Conservation (phyloP, 176 grass and related monocot species). For the Phoenix roebelenii region DNA sequence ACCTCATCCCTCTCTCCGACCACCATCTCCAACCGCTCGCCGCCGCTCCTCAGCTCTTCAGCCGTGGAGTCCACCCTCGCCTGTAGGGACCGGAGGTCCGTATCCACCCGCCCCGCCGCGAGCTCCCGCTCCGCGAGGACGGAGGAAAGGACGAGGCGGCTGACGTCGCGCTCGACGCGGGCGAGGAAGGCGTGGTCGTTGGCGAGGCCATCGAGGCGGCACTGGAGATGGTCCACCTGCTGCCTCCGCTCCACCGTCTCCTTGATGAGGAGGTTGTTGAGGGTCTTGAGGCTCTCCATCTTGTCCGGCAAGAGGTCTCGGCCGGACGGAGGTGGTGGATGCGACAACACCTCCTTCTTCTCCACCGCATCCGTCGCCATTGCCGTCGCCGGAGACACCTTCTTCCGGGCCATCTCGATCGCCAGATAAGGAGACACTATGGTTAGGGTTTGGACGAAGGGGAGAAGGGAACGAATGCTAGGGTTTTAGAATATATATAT, state of each 20-base stretch:
- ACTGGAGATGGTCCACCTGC: constrained; percentile 33
- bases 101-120: not conserved
- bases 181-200: constrained; percentile 26
- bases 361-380: no score
- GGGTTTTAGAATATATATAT: no score
- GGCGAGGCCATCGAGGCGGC: constrained; percentile 35
- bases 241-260: constrained; percentile 45
- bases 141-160: constrained; percentile 24
- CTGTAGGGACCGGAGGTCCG: not conserved
- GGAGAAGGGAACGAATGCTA: no score
- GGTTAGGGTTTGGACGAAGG: no score
- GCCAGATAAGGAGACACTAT: no score
- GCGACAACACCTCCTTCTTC: no score
- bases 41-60: not conserved
- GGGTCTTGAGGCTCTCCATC: constrained; percentile 44
- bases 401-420: no score
- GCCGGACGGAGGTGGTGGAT: not conserved
- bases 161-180: constrained; percentile 27
- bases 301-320: not conserved
- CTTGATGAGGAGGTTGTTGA: constrained; percentile 56
- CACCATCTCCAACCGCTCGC: not conserved
- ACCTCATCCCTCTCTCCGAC: not conserved
- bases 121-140: constrained; percentile 20
- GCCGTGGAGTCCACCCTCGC: not conserved
- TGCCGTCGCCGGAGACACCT: no score